Evolutionary conservation across 1,284 basidiomycete species (phyloP), one percentile per base, ranked within the genome.

Genomic region (Tilletia setariae): DNA sequence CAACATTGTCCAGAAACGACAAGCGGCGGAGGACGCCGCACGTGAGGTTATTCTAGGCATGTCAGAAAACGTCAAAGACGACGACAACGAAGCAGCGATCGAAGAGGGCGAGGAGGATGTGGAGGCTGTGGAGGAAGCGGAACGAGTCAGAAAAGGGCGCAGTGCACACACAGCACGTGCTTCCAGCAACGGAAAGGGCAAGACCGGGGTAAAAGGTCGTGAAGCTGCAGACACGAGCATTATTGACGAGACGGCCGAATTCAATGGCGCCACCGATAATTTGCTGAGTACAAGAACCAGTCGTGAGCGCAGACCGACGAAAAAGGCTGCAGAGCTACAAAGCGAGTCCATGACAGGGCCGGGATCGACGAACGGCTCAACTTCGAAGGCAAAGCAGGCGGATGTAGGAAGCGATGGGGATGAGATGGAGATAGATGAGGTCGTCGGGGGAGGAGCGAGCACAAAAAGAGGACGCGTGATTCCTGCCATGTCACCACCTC

Each of bases 401-500:
- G 46, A 49, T 49, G 64, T n/a, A 13, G 64, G 49, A 8, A 44
- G 42, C 43, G 44, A 64, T 21, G 63, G 44, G 9, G 63, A 47
- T 43, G 44, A 40, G 64, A 65, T 65, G 64, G 47, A 65, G 15
- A 46, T 43, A 25, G 47, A 49, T 8, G 64, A 46, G 15, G 42
- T 21, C n/a, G 62, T 44, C 53, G 28, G 16, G 56, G 56, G 30
- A 11, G 56, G 56, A 30, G 7, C 28, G 56, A 40, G 28, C 13
- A 11, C 28, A 4, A 40, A 11, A 40, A 40, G 35, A 4, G 35
- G 35, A 16, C 30, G 30, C 30, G 32, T 30, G 30, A 11, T 4
- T 21, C 9, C 56, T 35, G 30, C 56, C 46, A n/a, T 49, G 46
- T 23, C 46, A 7, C 46, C 46, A 16, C 46, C 35, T 40, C 46